Evolutionary conservation across 148 eudicot genomes (phyloP).

Genomic region (Amaranthus palmeri): DNA sequence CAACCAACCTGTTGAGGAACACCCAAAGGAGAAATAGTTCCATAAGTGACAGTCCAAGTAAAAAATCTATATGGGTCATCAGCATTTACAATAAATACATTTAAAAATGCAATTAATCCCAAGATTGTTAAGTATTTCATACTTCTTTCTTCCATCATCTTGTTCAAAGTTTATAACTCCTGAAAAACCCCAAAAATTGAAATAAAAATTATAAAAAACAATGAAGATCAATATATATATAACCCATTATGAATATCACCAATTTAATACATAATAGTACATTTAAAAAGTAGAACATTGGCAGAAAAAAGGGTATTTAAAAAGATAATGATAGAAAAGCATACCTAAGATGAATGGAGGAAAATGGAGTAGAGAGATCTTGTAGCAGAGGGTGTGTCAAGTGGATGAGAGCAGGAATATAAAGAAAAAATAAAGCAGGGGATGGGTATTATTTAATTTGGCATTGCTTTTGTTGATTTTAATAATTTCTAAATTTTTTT

Average conservation of each 20-base stretch:
- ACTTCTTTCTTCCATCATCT: slow-evolving; percentile 34
- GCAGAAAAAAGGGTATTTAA: background rate
- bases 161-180: background rate
- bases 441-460: background rate
- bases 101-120: slow-evolving; percentile 31
- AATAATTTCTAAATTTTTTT: background rate
- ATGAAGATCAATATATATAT: background rate
- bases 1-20: slow-evolving; percentile 66
- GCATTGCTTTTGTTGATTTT: background rate
- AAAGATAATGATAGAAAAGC: background rate
- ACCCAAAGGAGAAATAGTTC: slow-evolving; percentile 70
- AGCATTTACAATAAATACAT: slow-evolving; percentile 45
- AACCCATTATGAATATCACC: background rate
- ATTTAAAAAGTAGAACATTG: background rate
- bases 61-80: slow-evolving; percentile 66
- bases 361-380: background rate
- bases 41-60: slow-evolving; percentile 89
- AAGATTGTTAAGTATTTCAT: slow-evolving; percentile 21
- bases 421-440: background rate
- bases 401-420: background rate
- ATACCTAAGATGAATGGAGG: slow-evolving; percentile 2
- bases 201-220: background rate
- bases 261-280: background rate
- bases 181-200: background rate
- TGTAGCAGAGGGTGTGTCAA: background rate